A percentile compares a stretch with the other conserved stretches of the same genome.
phyloP scores from a whole-genome alignment of 2,329 filamentous ascomycete genomes.

The Talaromyces sp. region DNA sequence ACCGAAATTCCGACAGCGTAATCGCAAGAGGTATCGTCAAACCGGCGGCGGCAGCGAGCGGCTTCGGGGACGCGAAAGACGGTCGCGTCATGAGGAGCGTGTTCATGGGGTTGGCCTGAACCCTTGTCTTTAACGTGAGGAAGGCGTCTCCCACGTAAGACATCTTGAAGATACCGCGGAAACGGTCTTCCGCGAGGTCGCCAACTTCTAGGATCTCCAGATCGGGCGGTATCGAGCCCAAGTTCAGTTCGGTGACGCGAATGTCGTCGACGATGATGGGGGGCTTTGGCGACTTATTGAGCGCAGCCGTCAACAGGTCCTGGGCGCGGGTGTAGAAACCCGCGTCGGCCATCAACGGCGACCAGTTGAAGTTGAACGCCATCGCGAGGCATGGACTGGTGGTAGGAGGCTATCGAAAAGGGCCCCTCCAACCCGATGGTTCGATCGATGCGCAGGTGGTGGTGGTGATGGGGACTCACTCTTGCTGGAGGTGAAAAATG shows the following conservation, averaged over 20 bases:
- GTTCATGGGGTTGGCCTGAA: constrained; percentile 96
- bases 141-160: constrained; percentile 94
- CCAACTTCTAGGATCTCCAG: constrained; percentile 97
- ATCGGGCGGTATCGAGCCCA: constrained; percentile 89
- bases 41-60: constrained; percentile 82
- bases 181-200: constrained; percentile 92
- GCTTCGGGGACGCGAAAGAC: constrained; percentile 85
- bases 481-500: background rate
- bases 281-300: constrained; percentile 97
- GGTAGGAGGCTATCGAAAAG: background rate
- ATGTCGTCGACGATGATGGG: constrained; percentile 99
- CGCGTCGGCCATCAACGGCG: constrained; percentile 92
- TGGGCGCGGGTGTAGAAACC: constrained; percentile 84
- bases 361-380: constrained; percentile 99
- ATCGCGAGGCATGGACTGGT: constrained; percentile 44
- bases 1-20: constrained; percentile 87
- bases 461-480: background rate
- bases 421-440: constrained; percentile 2
- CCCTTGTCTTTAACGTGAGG: constrained; percentile 87
- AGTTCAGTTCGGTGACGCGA: constrained; percentile 93
- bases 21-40: constrained; percentile 97
- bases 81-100: constrained; percentile 91
- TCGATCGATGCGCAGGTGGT: background rate
- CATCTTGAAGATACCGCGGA: constrained; percentile 99
- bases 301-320: constrained; percentile 86